Evolutionary conservation across 1,284 basidiomycete genomes (phyloP), one percentile per base, ranked within the genome.

Genomic region (Ustilago loliicola): DNA sequence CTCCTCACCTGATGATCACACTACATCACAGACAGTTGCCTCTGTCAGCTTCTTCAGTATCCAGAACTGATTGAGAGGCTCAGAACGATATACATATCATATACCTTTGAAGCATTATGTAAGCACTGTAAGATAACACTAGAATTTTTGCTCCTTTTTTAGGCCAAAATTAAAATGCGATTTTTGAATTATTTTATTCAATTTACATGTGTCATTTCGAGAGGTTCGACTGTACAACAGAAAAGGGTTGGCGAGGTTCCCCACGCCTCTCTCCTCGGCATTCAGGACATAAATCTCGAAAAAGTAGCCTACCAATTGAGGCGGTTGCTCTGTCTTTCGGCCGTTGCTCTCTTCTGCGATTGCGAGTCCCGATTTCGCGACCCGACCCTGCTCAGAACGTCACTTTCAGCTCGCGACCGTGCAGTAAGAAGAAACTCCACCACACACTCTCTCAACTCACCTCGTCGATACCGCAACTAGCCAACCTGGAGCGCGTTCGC

Each of bases 351-450:
- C 19, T 19, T n/a, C 30, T 38, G 21, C 2, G 25, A 56, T 38
- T 21, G 11, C 17, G n/a, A 45, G n/a, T 45, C 42, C 42, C 42
- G 42, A 45, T 45, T 21, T 48, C 15, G 45, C 25, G 23, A 23
- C 1, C 13, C n/a, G n/a, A n/a, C n/a, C n/a, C 19, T n/a, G 11
- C 36, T 19, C 23, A 40, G 19, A 29, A 36, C 11, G 52, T 27
- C 55, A 57, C 52, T 55, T 62, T 54, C 40, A 50, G 30, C 54
- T 34, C 45, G 53, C 61, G 61, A 63, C 34, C n/a, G 19, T 55
- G 48, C 48, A 50, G 13, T 58, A 13, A 36, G 52, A 54, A 54
- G 52, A 54, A 54, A 23, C 21, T 54, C 45, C 30, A 23, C n/a
- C 21, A 40, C 54, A 13, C 48, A 25, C 52, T 25, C 42, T 19